Conservation (phyloP, 2,329 filamentous ascomycete genomes). For the Xylariaceae sp. region DNA sequence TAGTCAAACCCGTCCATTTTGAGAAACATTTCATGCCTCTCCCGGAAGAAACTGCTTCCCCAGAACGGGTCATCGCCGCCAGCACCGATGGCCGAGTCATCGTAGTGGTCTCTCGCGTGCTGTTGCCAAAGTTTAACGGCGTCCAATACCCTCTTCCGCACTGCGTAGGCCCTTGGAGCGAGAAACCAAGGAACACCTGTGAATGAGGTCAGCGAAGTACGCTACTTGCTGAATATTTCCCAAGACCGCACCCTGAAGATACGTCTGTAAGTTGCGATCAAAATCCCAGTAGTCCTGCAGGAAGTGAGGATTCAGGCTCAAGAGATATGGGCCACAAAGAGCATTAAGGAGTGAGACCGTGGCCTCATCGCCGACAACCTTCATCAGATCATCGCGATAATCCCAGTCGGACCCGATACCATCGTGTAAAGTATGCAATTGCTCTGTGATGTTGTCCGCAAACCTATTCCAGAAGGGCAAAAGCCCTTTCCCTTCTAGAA, state of each 20-base stretch:
- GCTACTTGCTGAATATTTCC: neutral
- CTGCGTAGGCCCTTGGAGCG: constrained; percentile 29
- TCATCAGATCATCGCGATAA: constrained; percentile 28
- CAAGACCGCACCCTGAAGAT: constrained; percentile 27
- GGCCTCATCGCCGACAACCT: constrained; percentile 25
- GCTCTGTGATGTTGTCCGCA: constrained; percentile 23
- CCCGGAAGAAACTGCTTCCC: constrained; percentile 33
- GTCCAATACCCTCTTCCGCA: constrained; percentile 24
- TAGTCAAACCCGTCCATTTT: constrained; percentile 33
- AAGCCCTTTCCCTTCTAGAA: constrained; percentile 31
- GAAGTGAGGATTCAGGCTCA: constrained; percentile 27
- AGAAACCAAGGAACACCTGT: constrained; percentile 32
- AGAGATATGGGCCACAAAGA: constrained; percentile 32
- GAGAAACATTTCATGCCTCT: constrained; percentile 30
- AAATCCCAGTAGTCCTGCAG: constrained; percentile 31
- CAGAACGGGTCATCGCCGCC: constrained; percentile 32
- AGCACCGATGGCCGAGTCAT: constrained; percentile 11
- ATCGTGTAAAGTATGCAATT: constrained; percentile 18
- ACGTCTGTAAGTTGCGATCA: constrained; percentile 33
- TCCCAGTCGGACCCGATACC: constrained; percentile 20
- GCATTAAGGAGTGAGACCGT: constrained; percentile 28
- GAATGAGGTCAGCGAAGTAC: constrained; percentile 1
- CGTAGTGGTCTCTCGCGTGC: constrained; percentile 28
- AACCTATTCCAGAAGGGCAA: constrained; percentile 32
- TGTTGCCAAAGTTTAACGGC: constrained; percentile 30